phyloP scores from a whole-genome alignment of 1,284 basidiomycete species.

The Taiwanofungus camphoratus region DNA sequence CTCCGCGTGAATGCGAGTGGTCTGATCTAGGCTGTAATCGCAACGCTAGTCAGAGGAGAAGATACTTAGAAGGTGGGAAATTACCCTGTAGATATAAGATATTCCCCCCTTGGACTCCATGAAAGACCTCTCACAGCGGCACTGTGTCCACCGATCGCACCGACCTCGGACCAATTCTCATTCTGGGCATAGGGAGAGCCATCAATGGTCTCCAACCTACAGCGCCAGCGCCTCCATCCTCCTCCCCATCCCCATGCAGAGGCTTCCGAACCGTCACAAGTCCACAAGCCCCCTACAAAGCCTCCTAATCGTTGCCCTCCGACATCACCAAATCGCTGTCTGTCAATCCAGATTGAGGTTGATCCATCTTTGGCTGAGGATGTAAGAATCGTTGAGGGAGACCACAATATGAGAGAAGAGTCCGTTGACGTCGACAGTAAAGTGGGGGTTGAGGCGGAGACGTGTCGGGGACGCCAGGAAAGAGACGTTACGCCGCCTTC shows the following conservation, averaged over 20 bases:
- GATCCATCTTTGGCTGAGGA: conserved; percentile 34
- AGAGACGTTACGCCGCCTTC: conserved; percentile 88
- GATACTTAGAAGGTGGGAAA: conserved; percentile 15
- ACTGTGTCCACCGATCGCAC: conserved; percentile 79
- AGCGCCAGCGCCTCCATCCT: conserved; percentile 82
- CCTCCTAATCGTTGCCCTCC: conserved; percentile 85
- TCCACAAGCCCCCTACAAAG: conserved; percentile 87
- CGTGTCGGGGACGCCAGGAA: conserved; percentile 58
- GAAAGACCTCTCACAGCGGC: conserved; percentile 71
- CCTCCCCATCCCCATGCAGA: conserved; percentile 91
- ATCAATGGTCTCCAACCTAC: conserved; percentile 19
- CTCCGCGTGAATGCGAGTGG: conserved; percentile 78
- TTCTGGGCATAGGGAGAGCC: conserved; percentile 15
- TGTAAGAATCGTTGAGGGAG: conserved; percentile 52
- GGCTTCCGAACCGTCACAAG: conserved; percentile 49
- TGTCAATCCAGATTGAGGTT: conserved; percentile 81
- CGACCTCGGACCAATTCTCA: conserved; percentile 66
- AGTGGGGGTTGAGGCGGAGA: conserved; percentile 33
- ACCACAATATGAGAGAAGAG: conserved; percentile 91
- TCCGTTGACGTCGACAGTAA: conserved; percentile 88
- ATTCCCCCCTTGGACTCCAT: conserved; percentile 84
- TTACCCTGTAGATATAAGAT: conserved; percentile 79
- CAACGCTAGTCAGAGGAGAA: neutral
- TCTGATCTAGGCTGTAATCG: conserved; percentile 81
- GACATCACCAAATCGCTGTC: conserved; percentile 87